phyloP scores from a whole-genome alignment of 139 green algal species.

The Chlamydomonas sphaeroides region DNA sequence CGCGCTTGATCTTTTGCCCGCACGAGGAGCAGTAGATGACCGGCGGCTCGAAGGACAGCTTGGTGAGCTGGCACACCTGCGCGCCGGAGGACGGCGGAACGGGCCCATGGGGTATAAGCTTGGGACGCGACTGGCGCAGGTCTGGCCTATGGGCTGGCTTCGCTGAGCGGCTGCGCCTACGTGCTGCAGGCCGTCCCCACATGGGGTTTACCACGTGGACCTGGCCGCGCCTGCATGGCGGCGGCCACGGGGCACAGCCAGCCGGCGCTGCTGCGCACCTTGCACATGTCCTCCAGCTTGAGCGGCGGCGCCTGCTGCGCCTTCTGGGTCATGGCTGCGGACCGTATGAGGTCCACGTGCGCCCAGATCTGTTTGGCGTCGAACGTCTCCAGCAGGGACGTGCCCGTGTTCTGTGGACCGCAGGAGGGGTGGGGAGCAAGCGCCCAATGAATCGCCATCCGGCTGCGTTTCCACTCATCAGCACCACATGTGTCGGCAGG shows the following conservation, averaged over 20 bases:
- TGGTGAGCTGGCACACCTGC: slow-evolving; percentile 80
- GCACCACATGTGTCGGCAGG: too few species aligned
- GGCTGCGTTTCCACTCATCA: too few species aligned
- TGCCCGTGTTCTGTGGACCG: slow-evolving; percentile 73
- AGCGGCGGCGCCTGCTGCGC: slow-evolving; percentile 36
- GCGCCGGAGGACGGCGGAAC: too few species aligned
- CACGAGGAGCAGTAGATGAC: slow-evolving; percentile 94
- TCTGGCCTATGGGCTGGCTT: too few species aligned
- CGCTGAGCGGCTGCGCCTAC: too few species aligned
- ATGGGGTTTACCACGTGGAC: too few species aligned
- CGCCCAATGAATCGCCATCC: too few species aligned
- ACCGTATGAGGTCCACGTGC: slow-evolving; percentile 74
- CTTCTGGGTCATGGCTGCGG: slow-evolving; percentile 46
- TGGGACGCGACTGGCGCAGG: too few species aligned
- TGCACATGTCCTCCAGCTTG: slow-evolving; percentile 75
- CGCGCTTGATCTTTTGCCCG: slow-evolving; percentile 91
- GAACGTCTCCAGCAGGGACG: slow-evolving; percentile 94
- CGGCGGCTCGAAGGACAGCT: slow-evolving; percentile 94
- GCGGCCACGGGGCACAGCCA: too few species aligned
- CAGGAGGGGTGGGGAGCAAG: too few species aligned
- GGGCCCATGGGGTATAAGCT: too few species aligned
- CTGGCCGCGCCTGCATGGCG: too few species aligned
- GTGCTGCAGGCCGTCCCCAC: neutral
- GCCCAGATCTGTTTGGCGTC: slow-evolving; percentile 75
- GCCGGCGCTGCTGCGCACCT: slow-evolving; percentile 36